phyloP scores from a whole-genome alignment of 768 basidiomycete species.

The Phlebiopsis gigantea region DNA sequence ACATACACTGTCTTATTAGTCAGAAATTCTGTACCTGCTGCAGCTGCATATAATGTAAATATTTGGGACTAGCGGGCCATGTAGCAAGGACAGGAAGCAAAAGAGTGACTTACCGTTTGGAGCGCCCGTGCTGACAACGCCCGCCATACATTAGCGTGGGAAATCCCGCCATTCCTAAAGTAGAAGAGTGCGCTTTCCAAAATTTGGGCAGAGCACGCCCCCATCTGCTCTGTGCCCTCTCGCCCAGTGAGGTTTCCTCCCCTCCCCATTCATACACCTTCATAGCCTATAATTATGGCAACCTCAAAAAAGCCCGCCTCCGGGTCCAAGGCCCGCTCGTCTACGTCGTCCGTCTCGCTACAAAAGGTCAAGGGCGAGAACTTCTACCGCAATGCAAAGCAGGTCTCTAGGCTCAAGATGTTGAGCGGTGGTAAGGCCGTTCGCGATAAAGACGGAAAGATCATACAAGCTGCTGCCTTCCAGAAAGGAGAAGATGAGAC shows the following conservation, averaged over 20 bases:
- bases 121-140: neutral
- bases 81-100: no score
- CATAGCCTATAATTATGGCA: conserved; percentile 23
- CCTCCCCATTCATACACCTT: neutral
- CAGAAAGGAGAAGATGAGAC: conserved; percentile 94
- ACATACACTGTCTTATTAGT: neutral
- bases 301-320: conserved; percentile 24
- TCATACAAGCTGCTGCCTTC: conserved; percentile 89
- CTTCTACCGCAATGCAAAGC: conserved; percentile 96
- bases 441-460: conserved; percentile 86
- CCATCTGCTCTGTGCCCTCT: neutral
- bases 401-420: conserved; percentile 82
- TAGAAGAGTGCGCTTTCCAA: neutral
- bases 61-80: no score
- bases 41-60: neutral
- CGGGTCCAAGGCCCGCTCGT: conserved; percentile 22
- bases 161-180: neutral
- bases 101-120: no score
- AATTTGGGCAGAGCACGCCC: conserved; percentile 1
- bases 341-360: conserved; percentile 44
- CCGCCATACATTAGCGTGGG: neutral
- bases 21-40: neutral
- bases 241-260: neutral
- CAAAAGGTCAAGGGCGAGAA: conserved; percentile 89
- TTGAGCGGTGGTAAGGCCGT: conserved; percentile 89